These are phyloP conservation scores for Fraxinus platypoda DNA, from an alignment of 305 asterid species.

Conservation along the genomic window DNA sequence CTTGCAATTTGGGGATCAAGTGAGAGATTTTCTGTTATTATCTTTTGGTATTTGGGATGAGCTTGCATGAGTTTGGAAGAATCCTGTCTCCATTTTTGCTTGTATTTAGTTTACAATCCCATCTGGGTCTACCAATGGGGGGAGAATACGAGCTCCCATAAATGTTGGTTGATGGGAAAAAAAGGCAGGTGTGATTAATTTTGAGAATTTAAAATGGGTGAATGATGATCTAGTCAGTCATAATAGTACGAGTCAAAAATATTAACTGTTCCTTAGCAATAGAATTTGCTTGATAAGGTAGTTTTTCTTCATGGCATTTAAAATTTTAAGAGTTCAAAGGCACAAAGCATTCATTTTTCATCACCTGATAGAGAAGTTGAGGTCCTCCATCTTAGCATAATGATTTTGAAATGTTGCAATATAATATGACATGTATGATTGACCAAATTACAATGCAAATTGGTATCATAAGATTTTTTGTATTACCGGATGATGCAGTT, in stretches of 20 bases:
- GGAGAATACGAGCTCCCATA: not conserved
- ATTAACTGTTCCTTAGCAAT: not conserved
- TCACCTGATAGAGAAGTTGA: not conserved
- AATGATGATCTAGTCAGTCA: not conserved
- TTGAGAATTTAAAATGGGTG: not conserved
- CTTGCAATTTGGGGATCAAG: not conserved
- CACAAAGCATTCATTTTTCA: not conserved
- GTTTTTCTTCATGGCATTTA: not conserved
- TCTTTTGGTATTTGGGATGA: not conserved
- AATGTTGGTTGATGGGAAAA: not conserved
- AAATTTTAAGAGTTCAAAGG: not conserved
- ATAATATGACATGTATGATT: not conserved
- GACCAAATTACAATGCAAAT: not conserved
- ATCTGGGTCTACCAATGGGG: not conserved
- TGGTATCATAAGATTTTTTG: not conserved
- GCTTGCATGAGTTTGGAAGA: not conserved
- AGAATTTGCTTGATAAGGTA: not conserved
- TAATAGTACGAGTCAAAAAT: not conserved
- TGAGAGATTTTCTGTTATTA: not conserved
- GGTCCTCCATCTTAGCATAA: not conserved
- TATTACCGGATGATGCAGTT: not conserved
- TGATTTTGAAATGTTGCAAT: not conserved
- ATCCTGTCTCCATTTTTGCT: not conserved
- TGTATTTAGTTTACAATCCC: not conserved
- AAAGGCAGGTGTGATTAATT: not conserved